Evolutionary conservation across 495 filamentous ascomycete genomes (phyloP).

Genomic region (Amniculicola lignicola): DNA sequence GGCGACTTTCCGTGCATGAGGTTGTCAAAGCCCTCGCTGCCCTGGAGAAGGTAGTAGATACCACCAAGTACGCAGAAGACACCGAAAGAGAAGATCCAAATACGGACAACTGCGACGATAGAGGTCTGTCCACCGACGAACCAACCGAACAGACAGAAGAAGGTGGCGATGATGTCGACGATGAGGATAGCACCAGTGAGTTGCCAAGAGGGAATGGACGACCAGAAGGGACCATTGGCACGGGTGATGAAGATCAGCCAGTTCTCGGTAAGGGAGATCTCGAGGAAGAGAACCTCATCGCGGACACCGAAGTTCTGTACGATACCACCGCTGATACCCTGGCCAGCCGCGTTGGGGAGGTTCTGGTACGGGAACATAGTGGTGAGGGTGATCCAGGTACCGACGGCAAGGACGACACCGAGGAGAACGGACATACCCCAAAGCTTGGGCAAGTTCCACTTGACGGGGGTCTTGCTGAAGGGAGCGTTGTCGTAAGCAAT

Average conservation of each 20-base stretch:
- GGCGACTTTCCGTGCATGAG: slow-evolving; percentile 85
- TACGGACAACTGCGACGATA: slow-evolving; percentile 75
- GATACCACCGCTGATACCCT: slow-evolving; percentile 64
- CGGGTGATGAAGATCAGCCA: slow-evolving; percentile 97
- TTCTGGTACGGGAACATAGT: slow-evolving; percentile 40
- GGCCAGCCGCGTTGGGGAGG: slow-evolving; percentile 29
- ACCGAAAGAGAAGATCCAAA: slow-evolving; percentile 88
- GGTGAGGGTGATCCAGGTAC: slow-evolving; percentile 67
- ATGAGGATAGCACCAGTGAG: slow-evolving; percentile 69
- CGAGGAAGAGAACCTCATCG: slow-evolving; percentile 80
- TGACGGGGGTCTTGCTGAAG: slow-evolving; percentile 80
- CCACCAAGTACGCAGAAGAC: slow-evolving; percentile 69
- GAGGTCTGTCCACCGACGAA: slow-evolving; percentile 65
- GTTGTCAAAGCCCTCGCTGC: slow-evolving; percentile 76
- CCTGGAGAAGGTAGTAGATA: slow-evolving; percentile 73
- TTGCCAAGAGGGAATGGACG: slow-evolving; percentile 77
- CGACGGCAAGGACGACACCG: slow-evolving; percentile 73
- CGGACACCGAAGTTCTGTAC: slow-evolving; percentile 81
- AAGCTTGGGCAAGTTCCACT: slow-evolving; percentile 89
- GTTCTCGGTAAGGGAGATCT: slow-evolving; percentile 89
- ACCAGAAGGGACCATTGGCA: slow-evolving; percentile 83
- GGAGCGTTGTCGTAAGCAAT: slow-evolving; percentile 94
- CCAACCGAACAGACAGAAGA: slow-evolving; percentile 80
- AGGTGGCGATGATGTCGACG: slow-evolving; percentile 78
- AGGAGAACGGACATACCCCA: slow-evolving; percentile 88